phyloP scores from a whole-genome alignment of 176 grass and related monocot species.

The Miscanthus lutarioriparius region DNA sequence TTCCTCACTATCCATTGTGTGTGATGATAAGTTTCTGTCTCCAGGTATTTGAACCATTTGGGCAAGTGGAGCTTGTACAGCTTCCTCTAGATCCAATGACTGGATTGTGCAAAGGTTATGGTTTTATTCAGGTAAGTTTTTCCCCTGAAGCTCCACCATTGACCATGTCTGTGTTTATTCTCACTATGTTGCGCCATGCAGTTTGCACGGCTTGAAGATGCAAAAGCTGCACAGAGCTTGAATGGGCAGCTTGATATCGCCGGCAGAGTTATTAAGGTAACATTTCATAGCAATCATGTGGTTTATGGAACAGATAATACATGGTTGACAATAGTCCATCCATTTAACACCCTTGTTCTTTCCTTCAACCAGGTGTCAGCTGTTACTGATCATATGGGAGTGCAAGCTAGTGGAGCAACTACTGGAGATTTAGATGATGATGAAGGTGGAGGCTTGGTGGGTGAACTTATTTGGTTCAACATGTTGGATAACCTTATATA shows the following conservation, averaged over 20 bases:
- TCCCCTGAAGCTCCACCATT: conserved; percentile 14
- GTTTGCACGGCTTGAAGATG: conserved; percentile 97
- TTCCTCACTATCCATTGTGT: conserved; percentile 1
- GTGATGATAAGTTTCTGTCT: conserved; percentile 25
- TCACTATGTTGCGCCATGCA: conserved; percentile 39
- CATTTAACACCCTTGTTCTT: neutral
- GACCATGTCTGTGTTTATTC: neutral
- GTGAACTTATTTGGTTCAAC: conserved; percentile 26
- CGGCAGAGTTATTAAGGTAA: conserved; percentile 95
- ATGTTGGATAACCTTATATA: neutral
- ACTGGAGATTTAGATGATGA: conserved; percentile 96
- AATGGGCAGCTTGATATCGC: conserved; percentile 98
- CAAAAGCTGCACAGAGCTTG: conserved; percentile 97
- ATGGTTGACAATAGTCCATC: neutral
- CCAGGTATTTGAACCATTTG: conserved; percentile 98
- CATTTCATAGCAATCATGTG: conserved; percentile 16
- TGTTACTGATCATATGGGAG: conserved; percentile 87
- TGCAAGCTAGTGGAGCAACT: conserved; percentile 61
- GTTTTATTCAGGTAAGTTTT: conserved; percentile 83
- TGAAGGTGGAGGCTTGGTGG: conserved; percentile 94
- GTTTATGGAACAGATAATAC: neutral
- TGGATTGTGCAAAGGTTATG: conserved; percentile 94
- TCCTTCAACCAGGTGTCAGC: conserved; percentile 70
- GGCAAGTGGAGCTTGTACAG: conserved; percentile 93
- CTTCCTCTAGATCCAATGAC: conserved; percentile 83